Conservation (phyloP, 2,329 filamentous ascomycete genomes). For the Aureobasidium sp. region DNA sequence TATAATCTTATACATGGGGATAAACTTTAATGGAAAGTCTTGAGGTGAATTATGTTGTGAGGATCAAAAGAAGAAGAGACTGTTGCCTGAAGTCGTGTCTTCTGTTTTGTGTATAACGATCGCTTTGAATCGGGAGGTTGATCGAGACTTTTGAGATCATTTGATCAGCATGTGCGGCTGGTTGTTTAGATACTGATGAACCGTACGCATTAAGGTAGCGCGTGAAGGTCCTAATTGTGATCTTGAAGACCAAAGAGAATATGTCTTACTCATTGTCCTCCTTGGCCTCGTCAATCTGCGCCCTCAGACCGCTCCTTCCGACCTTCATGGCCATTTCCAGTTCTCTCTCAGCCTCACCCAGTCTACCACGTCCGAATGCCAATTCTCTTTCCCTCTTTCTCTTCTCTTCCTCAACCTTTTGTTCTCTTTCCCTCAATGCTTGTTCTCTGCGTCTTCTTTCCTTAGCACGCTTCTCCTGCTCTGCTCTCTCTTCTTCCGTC, state of each 20-base stretch:
- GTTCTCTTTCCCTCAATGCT: slow-evolving; percentile 59
- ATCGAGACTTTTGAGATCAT: not conserved
- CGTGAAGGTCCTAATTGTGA: not conserved
- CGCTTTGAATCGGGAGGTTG: not conserved
- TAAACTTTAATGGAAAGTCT: too few species aligned
- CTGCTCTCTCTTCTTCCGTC: slow-evolving; percentile 39
- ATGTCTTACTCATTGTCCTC: not conserved
- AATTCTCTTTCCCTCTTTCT: slow-evolving; percentile 21
- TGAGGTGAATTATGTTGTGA: too few species aligned
- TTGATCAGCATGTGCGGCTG: not conserved
- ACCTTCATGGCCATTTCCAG: slow-evolving; percentile 63
- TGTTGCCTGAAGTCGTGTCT: too few species aligned
- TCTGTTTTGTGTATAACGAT: not conserved
- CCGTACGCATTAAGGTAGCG: not conserved
- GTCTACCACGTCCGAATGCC: slow-evolving; percentile 40
- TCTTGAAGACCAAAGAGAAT: not conserved
- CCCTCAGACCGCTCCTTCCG: slow-evolving; percentile 58
- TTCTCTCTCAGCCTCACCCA: slow-evolving; percentile 61
- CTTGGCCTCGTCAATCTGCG: slow-evolving; percentile 43
- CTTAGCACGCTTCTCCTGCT: slow-evolving; percentile 41
- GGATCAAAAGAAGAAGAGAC: too few species aligned
- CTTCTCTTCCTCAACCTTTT: slow-evolving; percentile 22
- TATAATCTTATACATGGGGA: too few species aligned
- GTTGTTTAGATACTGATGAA: not conserved
- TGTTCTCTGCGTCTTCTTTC: slow-evolving; percentile 53